Evolutionary conservation across 139 green algal genomes (phyloP), one percentile per base, ranked within the genome.

Genomic region (Pseudopediastrum boryanum): DNA sequence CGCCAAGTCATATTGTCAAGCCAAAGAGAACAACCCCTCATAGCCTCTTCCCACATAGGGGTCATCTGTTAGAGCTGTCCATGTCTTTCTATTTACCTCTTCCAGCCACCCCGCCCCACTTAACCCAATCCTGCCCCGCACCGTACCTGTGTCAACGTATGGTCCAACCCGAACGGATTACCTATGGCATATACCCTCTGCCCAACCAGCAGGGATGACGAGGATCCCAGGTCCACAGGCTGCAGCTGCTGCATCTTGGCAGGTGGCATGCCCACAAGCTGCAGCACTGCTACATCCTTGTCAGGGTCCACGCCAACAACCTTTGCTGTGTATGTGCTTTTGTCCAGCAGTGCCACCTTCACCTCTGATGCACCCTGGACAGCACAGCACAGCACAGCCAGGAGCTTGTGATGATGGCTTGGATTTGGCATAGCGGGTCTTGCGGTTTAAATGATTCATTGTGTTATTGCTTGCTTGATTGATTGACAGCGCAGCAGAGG

Each of bases 121-220:
- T 65, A 71, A 9, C 42, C 71, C 35, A 83, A 54, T 39, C 66
- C 71, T 27, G 36, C 54, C 73, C 44, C 36, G 3, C 25, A 27
- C 10, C 35, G 10, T 62, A 50, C 72, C 69, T 77, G 61, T 50
- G 88, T 92, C 4, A 93, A 78, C 2, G 90, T 93, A 78, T 91
- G 87, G 64, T 93, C 86, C 58, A 94, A 77, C 4, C 90, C 87
- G 78, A 95, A 94, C 2, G 90, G 89, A 71, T 94, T 83, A 29
- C 82, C 82, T 44, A 81, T 73, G 31, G 81, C 81, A 77, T 78
- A 86, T 70, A 94, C 89, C 3, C 70, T 58, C 75, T 96, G 92
- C 23, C 92, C 90, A 36, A 97, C 92, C 65, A 90, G 68, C 33
- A 95, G 78, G n/a, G 84, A 84, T 1, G 51, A 51, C 25, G 72